Base-by-base conservation (phyloP, 2,329 filamentous ascomycete genomes). In the Colletotrichum sp. region DNA sequence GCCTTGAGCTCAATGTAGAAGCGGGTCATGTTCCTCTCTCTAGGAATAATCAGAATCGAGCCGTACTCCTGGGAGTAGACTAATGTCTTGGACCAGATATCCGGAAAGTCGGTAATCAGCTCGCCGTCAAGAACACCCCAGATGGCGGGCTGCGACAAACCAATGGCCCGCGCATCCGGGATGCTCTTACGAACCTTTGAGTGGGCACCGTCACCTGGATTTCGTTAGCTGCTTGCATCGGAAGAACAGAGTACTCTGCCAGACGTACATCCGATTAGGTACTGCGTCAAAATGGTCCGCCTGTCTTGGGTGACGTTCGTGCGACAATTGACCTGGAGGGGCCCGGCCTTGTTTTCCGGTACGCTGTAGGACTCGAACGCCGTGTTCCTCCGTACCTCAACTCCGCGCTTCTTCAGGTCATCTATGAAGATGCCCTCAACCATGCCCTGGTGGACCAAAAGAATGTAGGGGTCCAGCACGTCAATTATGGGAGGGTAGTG, bases 91-190 rank as follows among this genome's bases (percentile, higher is more conserved):
- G 91, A 94, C 93, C 93, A 95, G 65, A 95, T 90, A 80, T 95
- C 93, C 2, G 94, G 94, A 79, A 95, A 95, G 81, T 95, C 89
- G 9, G 93, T 95, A 59, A 93, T 91, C 12, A 95, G 85, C 81
- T 92, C 91, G 79, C 93, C 93, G 81, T 95, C 94, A 5, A 95
- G 85, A 4, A 95, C 93, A 71, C 93, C 94, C 94, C 94, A 95
- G 44, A 91, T 87, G 24, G 88, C 87, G 15, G 87, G 84, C 76
- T 89, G 87, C 12, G 92, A 90, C 81, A 88, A 83, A 67, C 88
- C 88, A 28, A 92, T 88, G 6, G 91, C 89, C 78, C 92, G 87
- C 62, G 83, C 89, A 82, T 86, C 86, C 79, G 85, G 89, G 68
- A 95, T 94, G 79, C 89, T 90, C 79, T 90, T 92, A 36, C 94